These are phyloP conservation scores for Gastrodia elata DNA, from an alignment of 106 monocot species.

Conservation along the genomic window DNA sequence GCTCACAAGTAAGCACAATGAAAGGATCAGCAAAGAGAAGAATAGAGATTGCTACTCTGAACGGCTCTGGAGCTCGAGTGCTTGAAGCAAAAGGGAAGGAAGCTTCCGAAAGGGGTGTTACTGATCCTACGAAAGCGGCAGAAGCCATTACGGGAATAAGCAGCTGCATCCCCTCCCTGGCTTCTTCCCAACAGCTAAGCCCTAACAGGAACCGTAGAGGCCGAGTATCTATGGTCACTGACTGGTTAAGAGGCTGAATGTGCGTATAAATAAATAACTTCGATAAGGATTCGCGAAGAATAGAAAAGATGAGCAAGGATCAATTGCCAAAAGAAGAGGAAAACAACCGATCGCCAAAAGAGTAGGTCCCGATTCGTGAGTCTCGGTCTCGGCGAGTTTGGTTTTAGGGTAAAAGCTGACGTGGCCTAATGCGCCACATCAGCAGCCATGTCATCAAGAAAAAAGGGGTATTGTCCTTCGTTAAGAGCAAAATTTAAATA, in stretches of 20 bases:
- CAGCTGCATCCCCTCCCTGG: not conserved
- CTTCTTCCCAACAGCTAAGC: not conserved
- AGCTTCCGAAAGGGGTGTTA: constrained; percentile 5
- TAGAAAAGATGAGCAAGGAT: no score
- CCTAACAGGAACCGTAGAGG: not conserved
- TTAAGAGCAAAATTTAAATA: no score
- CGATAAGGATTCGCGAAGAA: not conserved
- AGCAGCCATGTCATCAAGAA: no score
- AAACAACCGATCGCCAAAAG: no score
- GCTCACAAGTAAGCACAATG: no score
- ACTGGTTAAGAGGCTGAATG: not conserved
- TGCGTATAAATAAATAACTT: not conserved
- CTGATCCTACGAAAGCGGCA: constrained; percentile 17
- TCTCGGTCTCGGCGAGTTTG: no score
- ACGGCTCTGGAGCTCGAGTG: constrained; percentile 6
- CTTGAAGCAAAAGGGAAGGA: not conserved
- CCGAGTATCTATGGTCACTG: not conserved
- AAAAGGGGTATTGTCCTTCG: no score
- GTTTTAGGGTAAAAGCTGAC: no score
- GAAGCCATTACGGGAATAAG: constrained; percentile 6
- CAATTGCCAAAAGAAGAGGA: no score
- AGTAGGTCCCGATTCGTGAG: no score
- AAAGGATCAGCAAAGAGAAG: not conserved
- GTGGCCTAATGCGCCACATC: no score
- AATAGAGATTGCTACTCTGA: constrained; percentile 10